Base-by-base conservation (phyloP, 1,284 basidiomycete genomes). In the Irpex lacteus region DNA sequence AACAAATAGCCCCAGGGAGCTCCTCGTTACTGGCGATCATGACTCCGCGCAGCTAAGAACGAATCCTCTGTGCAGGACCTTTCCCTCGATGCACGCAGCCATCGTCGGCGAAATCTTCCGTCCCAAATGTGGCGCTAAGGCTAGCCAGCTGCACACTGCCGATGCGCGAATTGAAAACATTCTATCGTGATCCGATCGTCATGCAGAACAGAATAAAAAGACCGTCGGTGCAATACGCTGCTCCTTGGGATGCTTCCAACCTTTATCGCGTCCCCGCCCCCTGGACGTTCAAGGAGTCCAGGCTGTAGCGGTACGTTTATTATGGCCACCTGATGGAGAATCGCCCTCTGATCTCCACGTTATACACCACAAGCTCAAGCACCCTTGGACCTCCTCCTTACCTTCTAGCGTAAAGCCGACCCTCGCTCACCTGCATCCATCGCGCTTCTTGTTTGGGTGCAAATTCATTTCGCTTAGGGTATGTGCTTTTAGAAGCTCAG, bases 361-460 rank as follows among this genome's bases (percentile, higher is more conserved):
- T 18, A 34, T 34, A 26, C 11, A 36, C 34, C 7, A 56, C 9
- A 32, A 56, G 26, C 54, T 32, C 9, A 18, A 37, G 52, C 52
- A 53, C 59, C 59, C 55, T 54, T 56, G 67, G 64, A 62, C 66
- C 67, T 60, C 65, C 61, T 68, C 54, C 67, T 67, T 60, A 67
- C 84, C 86, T 88, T 74, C 79, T 81, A 85, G 77, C 83, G 81
- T 82, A 78, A 73, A 85, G 84, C 82, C 86, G 82, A 84, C 82
- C 86, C 85, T 82, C 85, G 85, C 76, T 75, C 82, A 81, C 78
- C 82, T 80, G 86, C 82, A 74, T 85, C 86, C 74, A 87, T 88
- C 86, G 85, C 86, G 86, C 84, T 88, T 88, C 86, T 88, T 88
- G 85, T 84, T 80, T 78, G 82, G 84, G 75, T 84, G 83, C 74